Evolutionary conservation across 352 stramenopile genomes (phyloP).

Genomic region (Blastocystis sp.): DNA sequence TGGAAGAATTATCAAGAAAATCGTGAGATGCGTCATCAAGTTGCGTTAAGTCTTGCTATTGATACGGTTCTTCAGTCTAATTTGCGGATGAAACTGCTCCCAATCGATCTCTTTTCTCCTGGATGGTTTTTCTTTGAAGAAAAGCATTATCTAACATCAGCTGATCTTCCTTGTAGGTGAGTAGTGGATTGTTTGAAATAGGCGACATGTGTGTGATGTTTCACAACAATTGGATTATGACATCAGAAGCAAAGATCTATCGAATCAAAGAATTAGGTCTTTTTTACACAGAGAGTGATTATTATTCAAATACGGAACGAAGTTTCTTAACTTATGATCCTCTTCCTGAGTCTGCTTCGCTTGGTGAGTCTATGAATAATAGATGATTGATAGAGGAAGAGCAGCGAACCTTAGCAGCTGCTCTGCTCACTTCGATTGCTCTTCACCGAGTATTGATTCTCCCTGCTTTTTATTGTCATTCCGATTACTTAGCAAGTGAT

Average conservation of each 20-base stretch:
- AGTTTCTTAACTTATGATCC: slow-evolving; percentile 32
- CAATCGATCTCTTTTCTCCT: slow-evolving; percentile 4
- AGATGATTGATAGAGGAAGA: slow-evolving; percentile 2
- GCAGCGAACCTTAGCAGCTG: not conserved
- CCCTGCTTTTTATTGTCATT: slow-evolving; percentile 22
- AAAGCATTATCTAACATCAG: not conserved
- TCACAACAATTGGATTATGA: slow-evolving; percentile 60
- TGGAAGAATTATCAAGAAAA: slow-evolving; percentile 33
- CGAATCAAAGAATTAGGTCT: slow-evolving; percentile 55
- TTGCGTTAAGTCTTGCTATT: slow-evolving; percentile 14
- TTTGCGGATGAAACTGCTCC: slow-evolving; percentile 8
- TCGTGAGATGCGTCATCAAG: slow-evolving; percentile 31
- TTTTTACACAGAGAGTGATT: not conserved
- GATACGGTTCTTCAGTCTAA: not conserved
- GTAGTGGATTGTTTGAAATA: not conserved
- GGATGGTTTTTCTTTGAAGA: slow-evolving; percentile 47
- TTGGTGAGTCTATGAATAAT: not conserved
- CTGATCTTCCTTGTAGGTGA: slow-evolving; percentile 25
- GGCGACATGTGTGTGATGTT: slow-evolving; percentile 58
- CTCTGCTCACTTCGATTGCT: not conserved
- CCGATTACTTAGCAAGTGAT: not conserved
- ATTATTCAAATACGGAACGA: slow-evolving; percentile 6
- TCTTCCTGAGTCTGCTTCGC: not conserved
- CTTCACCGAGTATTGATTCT: slow-evolving; percentile 56
- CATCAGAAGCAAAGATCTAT: slow-evolving; percentile 33